phyloP scores from a whole-genome alignment of 2,329 filamentous ascomycete genomes.

The Septoria petroselini region DNA sequence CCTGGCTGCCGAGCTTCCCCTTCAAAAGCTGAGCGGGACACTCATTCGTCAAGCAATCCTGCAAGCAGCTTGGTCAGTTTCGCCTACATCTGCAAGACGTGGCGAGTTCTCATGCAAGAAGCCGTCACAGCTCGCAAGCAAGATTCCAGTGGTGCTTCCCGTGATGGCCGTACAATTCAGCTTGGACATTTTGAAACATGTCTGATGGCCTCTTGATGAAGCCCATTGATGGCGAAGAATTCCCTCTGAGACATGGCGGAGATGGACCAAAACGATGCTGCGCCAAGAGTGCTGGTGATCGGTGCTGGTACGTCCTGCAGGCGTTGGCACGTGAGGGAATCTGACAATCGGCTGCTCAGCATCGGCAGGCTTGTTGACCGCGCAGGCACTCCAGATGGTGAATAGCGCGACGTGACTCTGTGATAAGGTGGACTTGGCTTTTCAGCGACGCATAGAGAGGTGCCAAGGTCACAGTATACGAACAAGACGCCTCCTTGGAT shows the following conservation, averaged over 20 bases:
- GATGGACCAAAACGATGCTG: not conserved
- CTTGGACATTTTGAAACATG: too few species aligned
- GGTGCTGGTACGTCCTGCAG: slow-evolving; percentile 17
- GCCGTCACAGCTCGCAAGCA: not conserved
- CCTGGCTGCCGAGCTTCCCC: too few species aligned
- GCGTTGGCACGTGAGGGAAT: not conserved
- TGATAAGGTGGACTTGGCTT: not conserved
- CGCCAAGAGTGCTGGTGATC: slow-evolving; percentile 19
- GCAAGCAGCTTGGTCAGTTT: not conserved
- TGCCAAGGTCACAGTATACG: slow-evolving; percentile 20
- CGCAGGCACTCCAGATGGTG: slow-evolving; percentile 24
- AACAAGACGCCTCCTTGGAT: slow-evolving; percentile 21
- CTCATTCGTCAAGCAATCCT: not conserved
- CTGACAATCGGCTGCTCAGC: slow-evolving; percentile 15
- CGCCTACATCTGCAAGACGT: not conserved
- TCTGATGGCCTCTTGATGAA: too few species aligned
- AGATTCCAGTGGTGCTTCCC: too few species aligned
- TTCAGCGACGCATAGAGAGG: slow-evolving; percentile 14
- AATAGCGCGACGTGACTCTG: not conserved
- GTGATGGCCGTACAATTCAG: too few species aligned
- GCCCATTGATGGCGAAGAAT: not conserved
- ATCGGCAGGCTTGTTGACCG: slow-evolving; percentile 24
- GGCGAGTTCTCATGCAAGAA: not conserved
- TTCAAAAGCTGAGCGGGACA: not conserved
- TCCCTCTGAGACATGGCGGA: slow-evolving; percentile 5